Percentiles rank a stretch among this genome's conserved stretches.
These are phyloP conservation scores for Naegleria lovaniensis DNA, from an alignment of 208 protist genomes.

Conservation along the genomic window DNA sequence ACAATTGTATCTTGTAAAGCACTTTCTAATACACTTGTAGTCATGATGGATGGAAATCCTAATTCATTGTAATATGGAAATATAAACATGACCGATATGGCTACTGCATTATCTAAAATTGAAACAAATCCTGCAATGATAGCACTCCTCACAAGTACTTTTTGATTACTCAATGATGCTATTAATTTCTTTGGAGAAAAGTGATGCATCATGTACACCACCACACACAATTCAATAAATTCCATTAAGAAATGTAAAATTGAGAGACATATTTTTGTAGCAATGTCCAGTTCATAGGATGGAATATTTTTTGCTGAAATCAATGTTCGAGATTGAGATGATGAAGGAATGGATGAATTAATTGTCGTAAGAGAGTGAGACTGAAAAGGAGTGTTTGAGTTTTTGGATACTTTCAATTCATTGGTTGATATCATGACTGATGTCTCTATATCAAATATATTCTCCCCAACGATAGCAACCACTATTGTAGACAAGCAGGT, in stretches of 20 bases:
- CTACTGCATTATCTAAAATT: not conserved
- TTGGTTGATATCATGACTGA: not conserved
- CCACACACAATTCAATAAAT: slow-evolving; percentile 5
- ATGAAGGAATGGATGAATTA: not conserved
- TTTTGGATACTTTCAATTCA: too few species aligned
- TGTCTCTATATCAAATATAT: not conserved
- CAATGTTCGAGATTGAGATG: not conserved
- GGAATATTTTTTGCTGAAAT: not conserved
- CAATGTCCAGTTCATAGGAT: not conserved
- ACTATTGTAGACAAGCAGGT: not conserved
- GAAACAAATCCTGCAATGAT: not conserved
- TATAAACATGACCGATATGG: not conserved
- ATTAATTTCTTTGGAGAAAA: not conserved
- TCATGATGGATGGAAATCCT: not conserved
- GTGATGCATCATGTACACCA: slow-evolving; percentile 12
- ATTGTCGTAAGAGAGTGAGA: not conserved
- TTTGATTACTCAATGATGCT: not conserved
- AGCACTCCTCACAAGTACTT: not conserved
- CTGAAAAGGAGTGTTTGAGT: too few species aligned
- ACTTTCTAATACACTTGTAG: not conserved
- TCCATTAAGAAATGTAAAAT: not conserved
- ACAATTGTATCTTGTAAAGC: not conserved
- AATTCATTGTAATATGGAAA: not conserved
- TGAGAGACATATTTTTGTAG: not conserved
- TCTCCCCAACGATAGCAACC: not conserved